Base-by-base conservation (phyloP, 306 rosid genomes). In the Vicia sativa region DNA sequence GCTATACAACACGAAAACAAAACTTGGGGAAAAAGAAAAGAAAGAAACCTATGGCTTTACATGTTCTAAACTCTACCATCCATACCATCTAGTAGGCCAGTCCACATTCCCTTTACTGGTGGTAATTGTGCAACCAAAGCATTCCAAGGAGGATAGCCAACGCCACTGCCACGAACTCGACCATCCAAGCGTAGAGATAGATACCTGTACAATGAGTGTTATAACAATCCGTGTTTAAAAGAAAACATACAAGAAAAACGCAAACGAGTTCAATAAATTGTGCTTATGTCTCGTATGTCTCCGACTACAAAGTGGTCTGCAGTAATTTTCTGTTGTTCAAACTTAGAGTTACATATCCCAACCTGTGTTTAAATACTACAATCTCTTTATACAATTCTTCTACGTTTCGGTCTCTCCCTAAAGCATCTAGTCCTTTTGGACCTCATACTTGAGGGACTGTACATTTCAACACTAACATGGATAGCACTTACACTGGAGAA, bases 121-220 rank as follows among this genome's bases (percentile, higher is more conserved):
- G 97, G 99, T 76, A 93, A 25, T 73, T 93, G 97, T 34, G 90
- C 97, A 79, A 85, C 95, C 60, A 93, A 79, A 67, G 99, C 96
- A 74, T 90, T 90, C 99, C 99, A 93, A 44, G 99, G 99, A 50
- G 99, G 99, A 81, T 88, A 93, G 54, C 98, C 97, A 31, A 86
- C 75, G 10, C 97, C 97, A 21, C 98, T 93, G 38, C 96, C 98
- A 44, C 95, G 89, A 64, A 93, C 96, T 71, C 98, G 97, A 29
- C 98, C 98, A 38, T 93, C 97, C 78, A 93, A 7, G 41, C 98
- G 86, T 39, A 93, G 87, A 50, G 98, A 93, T 74, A 93, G 65
- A 71, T 93, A 90, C 76, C 98, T 93, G 78, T 37, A 71, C n/a
- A 70, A 42, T 18, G 19, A 19, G 63, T 21, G 1, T 18, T 11